Conservation (phyloP, 2,329 filamentous ascomycete genomes). For the Fusarium circinatum region DNA sequence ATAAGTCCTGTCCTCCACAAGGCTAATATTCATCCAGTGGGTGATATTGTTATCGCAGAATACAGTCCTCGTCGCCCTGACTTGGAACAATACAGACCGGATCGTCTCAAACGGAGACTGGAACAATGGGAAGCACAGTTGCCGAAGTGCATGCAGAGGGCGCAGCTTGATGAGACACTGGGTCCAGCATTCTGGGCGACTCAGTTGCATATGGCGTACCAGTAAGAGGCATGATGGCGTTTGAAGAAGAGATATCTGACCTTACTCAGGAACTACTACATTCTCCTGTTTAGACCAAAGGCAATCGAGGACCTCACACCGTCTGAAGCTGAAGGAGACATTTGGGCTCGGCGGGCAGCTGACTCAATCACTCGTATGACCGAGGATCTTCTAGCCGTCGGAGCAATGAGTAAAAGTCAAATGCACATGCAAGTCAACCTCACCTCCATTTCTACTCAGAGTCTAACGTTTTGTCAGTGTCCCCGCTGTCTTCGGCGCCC, state of each 20-base stretch:
- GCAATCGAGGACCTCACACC: background rate
- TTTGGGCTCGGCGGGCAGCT: slow-evolving; percentile 14
- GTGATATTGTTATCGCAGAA: slow-evolving; percentile 32
- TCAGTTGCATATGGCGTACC: slow-evolving; percentile 30
- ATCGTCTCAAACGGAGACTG: background rate
- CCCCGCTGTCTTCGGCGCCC: slow-evolving; percentile 25
- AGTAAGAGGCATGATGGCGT: background rate
- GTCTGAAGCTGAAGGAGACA: slow-evolving; percentile 12
- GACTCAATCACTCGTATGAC: slow-evolving; percentile 33
- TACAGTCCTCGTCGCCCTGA: slow-evolving; percentile 27
- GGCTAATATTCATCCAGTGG: background rate
- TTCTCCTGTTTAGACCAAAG: slow-evolving; percentile 29
- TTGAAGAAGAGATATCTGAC: background rate
- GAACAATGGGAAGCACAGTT: slow-evolving; percentile 16
- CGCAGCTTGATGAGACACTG: slow-evolving; percentile 2
- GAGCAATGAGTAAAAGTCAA: slow-evolving; percentile 14
- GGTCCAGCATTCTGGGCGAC: slow-evolving; percentile 28
- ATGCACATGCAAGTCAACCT: slow-evolving; percentile 10
- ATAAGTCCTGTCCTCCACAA: fast-evolving
- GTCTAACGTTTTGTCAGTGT: background rate
- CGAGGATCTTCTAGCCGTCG: slow-evolving; percentile 21
- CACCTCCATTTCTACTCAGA: fast-evolving
- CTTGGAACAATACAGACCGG: background rate
- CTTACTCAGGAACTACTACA: background rate
- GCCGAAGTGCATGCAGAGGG: slow-evolving; percentile 2